Conservation (phyloP, 2,329 filamentous ascomycete species). For the Chrysosporium queenslandicum region DNA sequence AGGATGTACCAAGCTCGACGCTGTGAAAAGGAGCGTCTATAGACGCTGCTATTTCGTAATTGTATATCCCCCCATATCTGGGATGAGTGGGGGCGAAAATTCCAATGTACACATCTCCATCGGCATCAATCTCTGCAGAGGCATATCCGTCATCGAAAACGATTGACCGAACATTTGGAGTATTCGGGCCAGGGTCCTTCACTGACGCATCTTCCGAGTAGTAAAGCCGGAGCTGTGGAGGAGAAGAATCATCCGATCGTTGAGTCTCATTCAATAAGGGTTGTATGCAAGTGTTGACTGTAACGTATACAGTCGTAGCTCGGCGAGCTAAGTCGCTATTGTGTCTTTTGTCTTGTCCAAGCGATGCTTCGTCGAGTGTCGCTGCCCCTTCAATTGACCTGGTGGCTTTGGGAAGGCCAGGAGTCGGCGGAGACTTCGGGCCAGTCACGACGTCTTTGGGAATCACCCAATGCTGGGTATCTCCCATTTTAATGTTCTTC, state of each 20-base stretch:
- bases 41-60: constrained; percentile 72
- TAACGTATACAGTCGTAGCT: constrained; percentile 58
- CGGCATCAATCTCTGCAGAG: constrained; percentile 50
- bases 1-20: constrained; percentile 42
- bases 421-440: constrained; percentile 29
- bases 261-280: constrained; percentile 49
- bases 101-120: constrained; percentile 63
- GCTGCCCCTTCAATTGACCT: constrained; percentile 20
- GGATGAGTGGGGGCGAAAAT: constrained; percentile 60
- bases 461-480: constrained; percentile 56
- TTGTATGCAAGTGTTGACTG: constrained; percentile 75
- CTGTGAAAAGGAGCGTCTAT: constrained; percentile 67
- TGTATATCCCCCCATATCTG: constrained; percentile 57
- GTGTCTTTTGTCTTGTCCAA: constrained; percentile 19
- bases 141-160: constrained; percentile 60
- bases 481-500: constrained; percentile 53
- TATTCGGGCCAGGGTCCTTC: constrained; percentile 55
- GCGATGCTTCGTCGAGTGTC: no score
- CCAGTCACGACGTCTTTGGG: constrained; percentile 46
- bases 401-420: constrained; percentile 13
- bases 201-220: constrained; percentile 59
- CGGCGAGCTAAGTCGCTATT: constrained; percentile 22
- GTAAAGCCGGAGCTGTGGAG: constrained; percentile 69
- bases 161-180: constrained; percentile 33
- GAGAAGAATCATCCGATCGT: constrained; percentile 34